Percentiles rank a stretch among this genome's conserved stretches.
These are phyloP conservation scores for Ottelia alismoides DNA, from an alignment of 106 monocot species.

Conservation along the genomic window DNA sequence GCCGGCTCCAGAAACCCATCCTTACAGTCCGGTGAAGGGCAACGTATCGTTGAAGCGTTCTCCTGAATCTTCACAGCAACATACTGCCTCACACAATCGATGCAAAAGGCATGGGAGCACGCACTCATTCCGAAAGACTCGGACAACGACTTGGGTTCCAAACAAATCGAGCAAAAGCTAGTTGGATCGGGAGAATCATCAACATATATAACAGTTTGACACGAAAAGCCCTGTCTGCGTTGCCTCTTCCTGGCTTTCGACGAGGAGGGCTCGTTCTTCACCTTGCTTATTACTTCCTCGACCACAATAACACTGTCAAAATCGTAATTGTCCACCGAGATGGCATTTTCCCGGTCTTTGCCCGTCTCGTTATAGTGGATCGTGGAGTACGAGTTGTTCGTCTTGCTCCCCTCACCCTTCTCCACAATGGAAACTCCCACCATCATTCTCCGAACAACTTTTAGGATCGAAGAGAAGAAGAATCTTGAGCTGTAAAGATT, in stretches of 20 bases:
- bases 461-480: too few species aligned
- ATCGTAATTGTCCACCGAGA: slow-evolving; percentile 2
- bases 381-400: too few species aligned
- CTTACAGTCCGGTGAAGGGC: slow-evolving; percentile 52
- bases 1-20: slow-evolving; percentile 30
- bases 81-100: slow-evolving; percentile 33
- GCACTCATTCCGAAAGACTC: slow-evolving; percentile 10
- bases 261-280: background rate
- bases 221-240: background rate
- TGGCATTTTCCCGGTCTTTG: background rate
- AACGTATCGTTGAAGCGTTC: slow-evolving; percentile 27
- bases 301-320: background rate
- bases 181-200: background rate
- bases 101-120: slow-evolving; percentile 47
- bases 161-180: slow-evolving; percentile 43
- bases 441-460: too few species aligned
- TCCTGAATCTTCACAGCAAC: slow-evolving; percentile 37
- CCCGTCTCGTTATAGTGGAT: too few species aligned
- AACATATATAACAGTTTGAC: background rate
- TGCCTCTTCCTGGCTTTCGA: slow-evolving; percentile 4
- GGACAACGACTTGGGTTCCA: slow-evolving; percentile 14
- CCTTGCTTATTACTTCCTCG: background rate
- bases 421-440: too few species aligned
- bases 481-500: too few species aligned
- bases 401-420: too few species aligned